Base-by-base conservation (phyloP, 345 rosid genomes). In the Salix dunnii region DNA sequence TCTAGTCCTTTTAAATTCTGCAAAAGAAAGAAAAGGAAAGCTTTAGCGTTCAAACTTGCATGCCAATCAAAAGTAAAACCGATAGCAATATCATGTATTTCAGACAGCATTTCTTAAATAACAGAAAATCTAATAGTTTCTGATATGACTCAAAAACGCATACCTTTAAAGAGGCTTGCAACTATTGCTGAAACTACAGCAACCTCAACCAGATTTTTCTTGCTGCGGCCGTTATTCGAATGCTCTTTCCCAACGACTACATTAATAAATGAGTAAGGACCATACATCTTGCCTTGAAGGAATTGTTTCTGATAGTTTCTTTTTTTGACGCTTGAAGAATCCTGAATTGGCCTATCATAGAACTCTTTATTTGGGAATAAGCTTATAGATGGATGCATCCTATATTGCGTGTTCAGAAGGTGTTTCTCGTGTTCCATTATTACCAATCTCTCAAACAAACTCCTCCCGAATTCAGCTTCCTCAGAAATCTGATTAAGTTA, bases 221-320 rank as follows among this genome's bases (percentile, higher is more conserved):
- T 21, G 64, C 89, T 83, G 38, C 25, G 42, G 1, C 84, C 85
- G 74, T 78, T 53, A 62, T 82, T 77, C n/a, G 40, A 42, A 18
- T 79, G 67, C 28, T 89, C 90, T 73, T 64, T 68, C 68, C 84
- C 85, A 68, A 30, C 0, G 0, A 80, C 10, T 36, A 88, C 7
- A 71, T 88, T 88, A 40, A 88, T 87, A 63, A 88, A 88, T 14
- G 91, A 87, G 82, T 83, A 85, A 2, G 91, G 68, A 2, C 85
- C 84, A 68, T 76, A 89, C 83, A 87, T 87, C 28, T 55, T 65
- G 43, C 82, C 88, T 2, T 68, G 81, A 71, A 89, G 85, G 9
- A 71, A 78, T 3, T 5, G 64, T 74, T 43, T 78, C 21, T 58
- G 61, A 21, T 72, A 67, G 49, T 62, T 79, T 40, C 33, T 68